A percentile compares a stretch with the other conserved stretches of the same genome.
Conservation (phyloP, 345 rosid species). For the Corchorus capsularis region DNA sequence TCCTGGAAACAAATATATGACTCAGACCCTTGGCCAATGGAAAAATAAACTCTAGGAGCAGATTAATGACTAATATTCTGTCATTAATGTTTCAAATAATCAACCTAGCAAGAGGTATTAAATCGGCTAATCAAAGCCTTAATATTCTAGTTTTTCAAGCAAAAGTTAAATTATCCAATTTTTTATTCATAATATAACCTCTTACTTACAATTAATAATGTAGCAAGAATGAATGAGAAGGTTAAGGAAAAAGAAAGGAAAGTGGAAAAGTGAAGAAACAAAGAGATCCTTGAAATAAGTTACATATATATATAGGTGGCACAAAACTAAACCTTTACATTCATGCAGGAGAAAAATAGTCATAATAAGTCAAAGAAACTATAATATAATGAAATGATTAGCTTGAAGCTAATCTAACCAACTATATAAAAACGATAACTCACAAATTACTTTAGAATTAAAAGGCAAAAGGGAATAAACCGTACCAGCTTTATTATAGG, state of each 20-base stretch:
- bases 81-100: constrained; percentile 2
- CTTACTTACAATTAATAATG: too few relatives aligned
- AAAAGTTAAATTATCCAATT: not conserved
- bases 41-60: constrained; percentile 2
- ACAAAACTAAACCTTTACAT: constrained; percentile 21
- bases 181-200: constrained; percentile 20
- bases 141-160: constrained; percentile 4
- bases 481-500: constrained; percentile 68
- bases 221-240: not conserved
- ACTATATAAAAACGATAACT: not conserved
- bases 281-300: constrained; percentile 12
- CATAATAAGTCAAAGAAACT: constrained; percentile 38
- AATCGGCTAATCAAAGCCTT: constrained; percentile 13
- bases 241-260: not conserved
- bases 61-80: not conserved
- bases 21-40: constrained; percentile 16
- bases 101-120: constrained; percentile 6
- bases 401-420: constrained; percentile 4
- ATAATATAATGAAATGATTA: constrained; percentile 37
- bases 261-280: not conserved
- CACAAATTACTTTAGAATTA: constrained; percentile 8
- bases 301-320: constrained; percentile 23
- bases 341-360: constrained; percentile 32
- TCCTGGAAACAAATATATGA: constrained; percentile 50
- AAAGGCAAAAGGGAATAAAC: constrained; percentile 20